Evolutionary conservation across 148 eudicot species (phyloP), one percentile per base, ranked within the genome.

Genomic region (Heliamphora exappendiculata): DNA sequence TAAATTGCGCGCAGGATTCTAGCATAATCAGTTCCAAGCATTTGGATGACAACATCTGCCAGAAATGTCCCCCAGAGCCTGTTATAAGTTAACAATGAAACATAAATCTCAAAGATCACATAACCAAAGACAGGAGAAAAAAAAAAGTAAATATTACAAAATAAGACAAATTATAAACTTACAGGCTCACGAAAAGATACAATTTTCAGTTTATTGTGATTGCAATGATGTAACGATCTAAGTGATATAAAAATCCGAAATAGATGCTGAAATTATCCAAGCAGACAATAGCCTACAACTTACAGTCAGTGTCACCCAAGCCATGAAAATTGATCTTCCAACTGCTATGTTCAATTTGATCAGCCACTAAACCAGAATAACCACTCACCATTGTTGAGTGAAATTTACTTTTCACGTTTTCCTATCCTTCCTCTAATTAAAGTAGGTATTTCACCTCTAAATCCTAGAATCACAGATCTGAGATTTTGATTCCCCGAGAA

Each of bases 11-110:
- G 91, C 72, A 95, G 78, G 72, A 95, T 85, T 84, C 99, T 87
- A 68, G 97, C 90, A 83, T 95, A 95, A 83, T 95, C 99, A 78
- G 99, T 95, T 81, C 99, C 97, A 75, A 93, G 84, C 97, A 95
- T 95, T 80, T 91, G 97, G 62, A 92, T 92, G 76, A 95, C 93
- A 59, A 87, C 81, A 76, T 95, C 99, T 0, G 99, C 99, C 80
- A 95, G 78, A 73, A 95, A 84, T 6, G 96, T 91, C 26, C 99
- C 99, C 94, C 94, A 95, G 82, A 95, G 73, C 85, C 99, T 95
- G 86, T n/a, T 59, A 74, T 63, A 76, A 72, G 51, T 20, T 37
- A 36, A 67, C 72, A 73, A 66, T 26, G 7, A 49, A 79, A 22
- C 44, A 51, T 50, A 45, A n/a, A 45, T 22, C 17, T 68, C 22